Evolutionary conservation across 2,329 filamentous ascomycete species (phyloP), one percentile per base, ranked within the genome.

Genomic region (Sporothrix dimorphospora): DNA sequence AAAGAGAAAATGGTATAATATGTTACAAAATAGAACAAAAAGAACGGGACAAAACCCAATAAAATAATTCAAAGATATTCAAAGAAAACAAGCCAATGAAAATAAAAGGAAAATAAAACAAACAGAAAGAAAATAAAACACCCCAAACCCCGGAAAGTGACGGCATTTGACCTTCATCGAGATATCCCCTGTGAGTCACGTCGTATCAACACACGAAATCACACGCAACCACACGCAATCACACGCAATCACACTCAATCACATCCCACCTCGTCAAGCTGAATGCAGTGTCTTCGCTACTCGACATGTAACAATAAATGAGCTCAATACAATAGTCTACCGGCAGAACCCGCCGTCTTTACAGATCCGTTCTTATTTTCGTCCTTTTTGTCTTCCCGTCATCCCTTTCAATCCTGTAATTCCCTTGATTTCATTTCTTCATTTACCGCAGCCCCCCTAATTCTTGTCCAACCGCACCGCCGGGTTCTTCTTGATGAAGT

Each of bases 391-490:
- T 69, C 47, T 69, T 57, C 49, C 21, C 21, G 12, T 57, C 12
- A 16, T 45, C 47, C 19, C 47, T 3, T 34, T 34, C 30, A 19
- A 12, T 30, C 11, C 12, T 34, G 34, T 30, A 27, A 34, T 57
- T 7, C 16, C 49, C 45, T 55, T 19, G 27, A 8, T 49, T 7
- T 14, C 34, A 4, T 16, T 19, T 27, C 16, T 12, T 5, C 24
- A 3, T 30, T 16, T 12, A 7, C 65, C 4, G 2, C 11, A n/a
- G n/a, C 24, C 53, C 19, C 65, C 19, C 79, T 89, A 95, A 77
- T 94, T 88, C 85, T 94, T 95, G 78, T 97, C 93, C 80, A 98
- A 85, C 81, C 95, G 88, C 74, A 98, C 94, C 24, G 95, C 96
- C 12, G 95, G 91, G 82, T 97, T 98, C 76, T 87, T 90, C 85